Evolutionary conservation across 306 rosid genomes (phyloP).

Genomic region (Spatholobus suberectus): DNA sequence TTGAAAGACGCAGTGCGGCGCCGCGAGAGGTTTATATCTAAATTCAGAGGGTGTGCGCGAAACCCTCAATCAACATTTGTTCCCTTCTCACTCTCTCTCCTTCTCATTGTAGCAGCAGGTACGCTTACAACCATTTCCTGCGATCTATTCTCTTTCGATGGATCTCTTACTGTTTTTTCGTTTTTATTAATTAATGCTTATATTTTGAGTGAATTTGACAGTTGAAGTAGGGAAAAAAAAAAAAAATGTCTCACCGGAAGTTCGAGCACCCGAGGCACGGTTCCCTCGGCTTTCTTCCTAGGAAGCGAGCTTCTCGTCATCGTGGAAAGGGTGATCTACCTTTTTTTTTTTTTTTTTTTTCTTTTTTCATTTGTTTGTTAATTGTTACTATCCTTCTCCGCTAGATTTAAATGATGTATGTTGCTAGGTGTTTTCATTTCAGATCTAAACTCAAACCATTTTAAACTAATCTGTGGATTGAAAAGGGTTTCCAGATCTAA

Average conservation of each 20-base stretch:
- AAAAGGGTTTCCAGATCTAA: neutral
- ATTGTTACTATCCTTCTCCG: neutral
- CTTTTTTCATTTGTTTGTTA: no score
- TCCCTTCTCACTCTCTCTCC: neutral
- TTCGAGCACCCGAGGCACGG: slow-evolving; percentile 95
- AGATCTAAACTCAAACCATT: neutral
- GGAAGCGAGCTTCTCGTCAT: slow-evolving; percentile 81
- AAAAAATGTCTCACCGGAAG: slow-evolving; percentile 85
- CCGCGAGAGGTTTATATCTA: neutral
- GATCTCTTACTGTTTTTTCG: neutral
- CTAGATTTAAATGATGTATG: neutral
- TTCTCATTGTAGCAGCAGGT: neutral
- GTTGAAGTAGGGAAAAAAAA: slow-evolving; percentile 32
- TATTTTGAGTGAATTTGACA: neutral
- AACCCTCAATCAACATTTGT: neutral
- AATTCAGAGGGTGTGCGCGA: neutral
- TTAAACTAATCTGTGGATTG: neutral
- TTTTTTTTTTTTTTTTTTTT: neutral
- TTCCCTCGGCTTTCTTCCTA: slow-evolving; percentile 88
- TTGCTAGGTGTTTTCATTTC: neutral
- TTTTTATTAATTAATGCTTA: neutral
- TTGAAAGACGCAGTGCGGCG: neutral
- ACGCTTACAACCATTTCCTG: neutral
- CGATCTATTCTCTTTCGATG: neutral
- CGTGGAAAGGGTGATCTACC: slow-evolving; percentile 69